Evolutionary conservation across 495 filamentous ascomycete genomes (phyloP).

Genomic region (Corynascus novoguineensis): DNA sequence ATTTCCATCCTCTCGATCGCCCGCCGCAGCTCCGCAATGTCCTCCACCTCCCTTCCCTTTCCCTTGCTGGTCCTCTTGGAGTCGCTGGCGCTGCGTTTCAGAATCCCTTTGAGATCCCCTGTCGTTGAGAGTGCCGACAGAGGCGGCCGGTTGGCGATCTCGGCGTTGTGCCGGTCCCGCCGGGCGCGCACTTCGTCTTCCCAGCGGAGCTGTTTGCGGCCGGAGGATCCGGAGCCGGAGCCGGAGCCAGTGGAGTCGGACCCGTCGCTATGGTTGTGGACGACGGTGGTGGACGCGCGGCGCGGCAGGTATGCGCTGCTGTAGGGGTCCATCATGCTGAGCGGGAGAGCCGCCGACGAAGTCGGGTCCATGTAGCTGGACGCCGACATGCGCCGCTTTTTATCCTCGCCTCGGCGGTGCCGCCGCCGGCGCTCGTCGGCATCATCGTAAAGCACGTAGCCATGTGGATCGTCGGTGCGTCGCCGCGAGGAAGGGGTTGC

Average conservation of each 20-base stretch:
- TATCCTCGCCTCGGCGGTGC: conserved; percentile 20
- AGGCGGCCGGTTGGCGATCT: conserved; percentile 31
- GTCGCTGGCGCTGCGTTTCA: conserved; percentile 22
- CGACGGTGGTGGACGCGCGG: conserved; percentile 22
- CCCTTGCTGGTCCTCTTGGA: conserved; percentile 13
- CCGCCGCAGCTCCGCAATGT: conserved; percentile 21
- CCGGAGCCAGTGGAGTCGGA: conserved; percentile 20
- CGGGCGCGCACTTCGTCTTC: conserved; percentile 29
- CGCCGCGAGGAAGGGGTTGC: conserved; percentile 15
- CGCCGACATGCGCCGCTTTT: conserved; percentile 16
- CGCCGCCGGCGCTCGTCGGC: conserved; percentile 25
- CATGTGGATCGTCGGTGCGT: conserved; percentile 14
- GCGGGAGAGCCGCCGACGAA: neutral
- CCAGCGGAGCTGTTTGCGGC: conserved; percentile 30
- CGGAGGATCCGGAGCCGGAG: conserved; percentile 23
- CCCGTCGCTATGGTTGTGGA: conserved; percentile 27
- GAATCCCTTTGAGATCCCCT: conserved; percentile 28
- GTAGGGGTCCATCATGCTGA: neutral
- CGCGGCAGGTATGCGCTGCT: conserved; percentile 12
- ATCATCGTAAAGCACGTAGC: conserved; percentile 25
- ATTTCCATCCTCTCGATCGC: conserved; percentile 27
- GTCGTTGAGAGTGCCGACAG: too few species aligned
- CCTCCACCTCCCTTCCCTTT: conserved; percentile 13
- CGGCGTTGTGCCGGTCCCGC: conserved; percentile 29
- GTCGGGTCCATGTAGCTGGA: conserved; percentile 19